Evolutionary conservation across 495 filamentous ascomycete genomes (phyloP), one percentile per base, ranked within the genome.

Genomic region (Aeminium ludgeri): DNA sequence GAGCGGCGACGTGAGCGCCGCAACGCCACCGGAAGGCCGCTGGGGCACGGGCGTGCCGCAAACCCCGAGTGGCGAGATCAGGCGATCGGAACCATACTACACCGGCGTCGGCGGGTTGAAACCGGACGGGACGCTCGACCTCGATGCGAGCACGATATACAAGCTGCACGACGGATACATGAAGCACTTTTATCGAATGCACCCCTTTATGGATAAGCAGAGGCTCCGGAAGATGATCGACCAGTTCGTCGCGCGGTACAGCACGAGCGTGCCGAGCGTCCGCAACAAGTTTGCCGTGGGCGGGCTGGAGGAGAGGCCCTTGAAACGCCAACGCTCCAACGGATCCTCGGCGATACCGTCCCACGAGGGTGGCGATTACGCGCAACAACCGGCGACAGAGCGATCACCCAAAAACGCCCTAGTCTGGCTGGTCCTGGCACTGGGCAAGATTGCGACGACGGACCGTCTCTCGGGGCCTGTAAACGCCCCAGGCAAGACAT

Each of bases 391-490:
- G 33, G 23, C 28, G 50, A 28, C 55, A 62, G 58, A 72, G 43
- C 66, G 76, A 30, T 74, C 73, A 11, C 72, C 75, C 41, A 72
- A 69, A 32, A 87, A 79, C 41, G 83, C 82, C 1, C 63, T 94
- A 27, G 73, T 93, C 2, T 65, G 94, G 2, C 61, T 95, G 30
- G 72, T 92, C 5, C 65, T 95, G 39, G 86, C 87, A 1, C 60
- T 97, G 20, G 89, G 89, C 10, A 80, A 81, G 48, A 82, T 95
- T 18, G 87, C 80, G 45, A 64, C 78, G 37, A 67, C 76, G 40
- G n/a, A n/a, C n/a, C n/a, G n/a, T n/a, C n/a, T n/a, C n/a, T n/a
- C n/a, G n/a, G n/a, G n/a, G n/a, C n/a, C n/a, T n/a, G n/a, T n/a
- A n/a, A 69, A 66, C 43, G 64, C 69, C 1, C 65, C 59, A 30